Conservation (phyloP, 306 rosid genomes). For the Morella rubra region DNA sequence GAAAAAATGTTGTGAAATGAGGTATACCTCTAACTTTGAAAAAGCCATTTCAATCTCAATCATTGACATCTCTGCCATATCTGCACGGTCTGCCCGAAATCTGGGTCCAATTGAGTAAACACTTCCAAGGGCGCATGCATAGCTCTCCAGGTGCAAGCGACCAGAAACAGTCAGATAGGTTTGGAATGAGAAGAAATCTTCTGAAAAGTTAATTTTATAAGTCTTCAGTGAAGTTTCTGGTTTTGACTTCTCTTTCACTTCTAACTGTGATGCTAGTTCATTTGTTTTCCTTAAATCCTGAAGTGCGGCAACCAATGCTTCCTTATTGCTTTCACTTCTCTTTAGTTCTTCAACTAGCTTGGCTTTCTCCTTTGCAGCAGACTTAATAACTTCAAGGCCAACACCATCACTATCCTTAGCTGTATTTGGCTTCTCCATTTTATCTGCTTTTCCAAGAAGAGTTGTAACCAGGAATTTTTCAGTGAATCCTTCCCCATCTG, state of each 20-base stretch:
- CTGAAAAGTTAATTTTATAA: slow-evolving; percentile 40
- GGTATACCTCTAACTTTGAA: slow-evolving; percentile 65
- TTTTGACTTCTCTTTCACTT: slow-evolving; percentile 61
- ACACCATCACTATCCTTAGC: slow-evolving; percentile 45
- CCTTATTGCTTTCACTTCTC: slow-evolving; percentile 79
- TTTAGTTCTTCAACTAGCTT: slow-evolving; percentile 59
- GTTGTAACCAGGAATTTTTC: slow-evolving; percentile 54
- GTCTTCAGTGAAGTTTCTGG: slow-evolving; percentile 32
- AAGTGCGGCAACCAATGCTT: slow-evolving; percentile 69
- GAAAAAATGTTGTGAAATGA: background rate
- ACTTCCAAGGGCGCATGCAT: slow-evolving; percentile 86
- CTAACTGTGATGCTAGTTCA: slow-evolving; percentile 68
- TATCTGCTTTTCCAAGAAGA: slow-evolving; percentile 34
- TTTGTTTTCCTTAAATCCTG: slow-evolving; percentile 65
- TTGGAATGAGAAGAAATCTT: slow-evolving; percentile 57
- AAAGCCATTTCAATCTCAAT: slow-evolving; percentile 94
- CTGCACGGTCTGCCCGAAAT: slow-evolving; percentile 65
- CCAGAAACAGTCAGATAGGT: slow-evolving; percentile 69
- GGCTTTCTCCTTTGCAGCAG: slow-evolving; percentile 65
- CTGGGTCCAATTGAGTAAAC: slow-evolving; percentile 89
- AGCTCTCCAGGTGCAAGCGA: slow-evolving; percentile 78
- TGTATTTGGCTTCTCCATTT: slow-evolving; percentile 38
- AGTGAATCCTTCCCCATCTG: slow-evolving; percentile 61
- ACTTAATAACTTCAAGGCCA: slow-evolving; percentile 59
- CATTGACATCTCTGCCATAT: slow-evolving; percentile 85